Percentiles rank a stretch among this genome's conserved stretches.
These are phyloP conservation scores for Salix exigua DNA, from an alignment of 345 rosid species.

Conservation along the genomic window DNA sequence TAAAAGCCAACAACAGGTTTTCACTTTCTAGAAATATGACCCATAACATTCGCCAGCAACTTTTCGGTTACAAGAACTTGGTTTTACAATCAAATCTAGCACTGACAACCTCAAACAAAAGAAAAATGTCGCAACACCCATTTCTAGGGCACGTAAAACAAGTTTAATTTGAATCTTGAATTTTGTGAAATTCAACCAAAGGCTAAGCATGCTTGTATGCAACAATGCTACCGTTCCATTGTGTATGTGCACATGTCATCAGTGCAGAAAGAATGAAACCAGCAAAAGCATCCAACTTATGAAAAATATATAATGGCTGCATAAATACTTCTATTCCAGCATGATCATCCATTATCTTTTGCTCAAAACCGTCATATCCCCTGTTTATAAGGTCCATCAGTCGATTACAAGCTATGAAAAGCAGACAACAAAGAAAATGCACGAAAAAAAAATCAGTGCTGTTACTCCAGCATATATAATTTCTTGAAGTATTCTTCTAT, in stretches of 20 bases:
- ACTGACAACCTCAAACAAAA: not conserved
- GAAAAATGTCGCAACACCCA: not conserved
- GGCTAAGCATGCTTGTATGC: conserved; percentile 6
- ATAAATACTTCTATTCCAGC: conserved; percentile 46
- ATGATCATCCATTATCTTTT: conserved; percentile 43
- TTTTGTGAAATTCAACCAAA: not conserved
- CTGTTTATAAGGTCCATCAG: conserved; percentile 32
- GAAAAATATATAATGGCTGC: conserved; percentile 8
- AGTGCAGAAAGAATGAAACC: not conserved
- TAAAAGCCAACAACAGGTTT: not conserved
- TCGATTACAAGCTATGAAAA: conserved; percentile 16
- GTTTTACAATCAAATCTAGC: not conserved
- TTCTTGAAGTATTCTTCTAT: conserved; percentile 78
- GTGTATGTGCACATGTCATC: not conserved
- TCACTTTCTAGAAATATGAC: not conserved
- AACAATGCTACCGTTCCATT: not conserved
- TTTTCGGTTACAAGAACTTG: not conserved
- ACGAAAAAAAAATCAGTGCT: conserved; percentile 8
- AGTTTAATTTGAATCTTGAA: not conserved
- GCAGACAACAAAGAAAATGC: not conserved
- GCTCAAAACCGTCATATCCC: conserved; percentile 48
- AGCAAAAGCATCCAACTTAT: not conserved
- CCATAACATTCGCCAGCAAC: not conserved
- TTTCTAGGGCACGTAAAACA: not conserved
- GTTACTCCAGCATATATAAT: conserved; percentile 78